Conservation (phyloP, 192 early-diverging fungal species). For the Umbelopsis ramanniana region DNA sequence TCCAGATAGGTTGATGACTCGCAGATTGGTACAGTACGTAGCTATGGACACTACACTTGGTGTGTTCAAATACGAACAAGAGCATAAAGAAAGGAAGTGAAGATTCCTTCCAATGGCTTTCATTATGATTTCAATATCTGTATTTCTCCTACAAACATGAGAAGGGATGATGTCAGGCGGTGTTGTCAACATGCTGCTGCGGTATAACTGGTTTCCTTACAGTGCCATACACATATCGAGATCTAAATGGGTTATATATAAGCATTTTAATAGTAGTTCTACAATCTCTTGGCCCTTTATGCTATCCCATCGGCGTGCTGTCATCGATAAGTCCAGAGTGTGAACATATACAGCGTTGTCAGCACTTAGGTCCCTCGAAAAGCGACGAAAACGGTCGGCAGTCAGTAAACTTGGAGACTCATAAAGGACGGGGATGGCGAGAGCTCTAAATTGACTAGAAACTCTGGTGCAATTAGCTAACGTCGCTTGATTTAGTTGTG, state of each 20-base stretch:
- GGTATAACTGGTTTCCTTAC: neutral
- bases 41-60: neutral
- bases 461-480: constrained; percentile 10
- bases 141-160: constrained; percentile 1
- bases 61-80: neutral
- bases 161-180: neutral
- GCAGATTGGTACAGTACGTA: neutral
- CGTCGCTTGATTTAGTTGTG: neutral
- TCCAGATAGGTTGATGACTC: constrained; percentile 11
- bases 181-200: neutral
- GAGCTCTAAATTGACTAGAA: neutral
- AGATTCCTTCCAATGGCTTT: neutral
- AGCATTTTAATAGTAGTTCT: neutral
- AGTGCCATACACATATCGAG: constrained; percentile 11
- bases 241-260: neutral
- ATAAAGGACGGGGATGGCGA: constrained; percentile 10
- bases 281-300: neutral
- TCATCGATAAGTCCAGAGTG: constrained; percentile 14
- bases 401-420: neutral
- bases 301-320: constrained; percentile 19
- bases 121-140: neutral
- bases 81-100: constrained; percentile 10
- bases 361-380: neutral
- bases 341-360: neutral
- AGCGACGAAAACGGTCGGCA: neutral